Base-by-base conservation (phyloP, 1,284 basidiomycete genomes). In the Stygiomarasmius scandens region DNA sequence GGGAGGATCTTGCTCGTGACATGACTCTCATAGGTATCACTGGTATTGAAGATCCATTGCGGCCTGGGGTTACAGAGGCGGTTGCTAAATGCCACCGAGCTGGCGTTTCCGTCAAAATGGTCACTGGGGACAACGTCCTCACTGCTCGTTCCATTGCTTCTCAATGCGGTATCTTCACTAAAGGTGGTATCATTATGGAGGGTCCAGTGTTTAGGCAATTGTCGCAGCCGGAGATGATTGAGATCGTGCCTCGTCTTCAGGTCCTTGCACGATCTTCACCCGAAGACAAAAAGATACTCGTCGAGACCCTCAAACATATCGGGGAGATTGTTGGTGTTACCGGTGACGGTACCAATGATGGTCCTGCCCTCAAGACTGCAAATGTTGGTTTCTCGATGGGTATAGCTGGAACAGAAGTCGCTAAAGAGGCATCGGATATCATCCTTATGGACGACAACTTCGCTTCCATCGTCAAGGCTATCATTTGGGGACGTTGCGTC, bases 391-490 rank as follows among this genome's bases (percentile, higher is more conserved):
- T 96, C 76, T 94, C 93, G 14, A 99, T 99, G 97, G 97, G 97
- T 70, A 95, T 99, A 64, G 89, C 96, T 43, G 97, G 97, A 38
- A 99, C 97, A 1, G 97, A 99, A 71, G 95, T 99, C 22, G 97
- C 97, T 53, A 98, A 99, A 76, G 96, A 98, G 74, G 97, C 97
- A 1, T 98, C 95, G 9, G 97, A 99, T 69, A 98, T 99, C 68
- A 96, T 99, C 66, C 85, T 99, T 49, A 97, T 98, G 95, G 92
- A 95, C 70, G 96, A 98, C 77, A 97, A 98, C 72, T 98, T 99
- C 72, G 81, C 93, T 9, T 95, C 93, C 16, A 96, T 99, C 70
- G 94, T 98, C 63, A 90, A 94, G 67, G 96, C 96, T 56, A 96
- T 99, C 68, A 96, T 97, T 83, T 99, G 96, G 96, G 96, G 96